These are phyloP conservation scores for Cryphonectria japonica DNA, from an alignment of 2,329 filamentous ascomycete genomes.

Conservation along the genomic window DNA sequence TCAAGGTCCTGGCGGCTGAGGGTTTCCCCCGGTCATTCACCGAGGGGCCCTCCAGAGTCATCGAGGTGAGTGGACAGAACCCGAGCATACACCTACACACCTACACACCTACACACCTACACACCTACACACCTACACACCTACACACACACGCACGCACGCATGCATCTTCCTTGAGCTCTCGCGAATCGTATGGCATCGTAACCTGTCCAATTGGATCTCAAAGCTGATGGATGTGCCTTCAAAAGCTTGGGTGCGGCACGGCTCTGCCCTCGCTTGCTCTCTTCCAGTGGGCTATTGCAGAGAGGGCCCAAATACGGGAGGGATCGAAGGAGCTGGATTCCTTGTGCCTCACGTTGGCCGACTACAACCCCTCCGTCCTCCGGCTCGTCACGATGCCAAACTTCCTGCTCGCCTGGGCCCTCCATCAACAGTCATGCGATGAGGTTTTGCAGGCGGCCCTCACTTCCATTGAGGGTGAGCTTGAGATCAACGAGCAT, in stretches of 20 bases:
- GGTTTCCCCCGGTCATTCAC: constrained; percentile 40
- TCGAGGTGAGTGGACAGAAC: constrained; percentile 53
- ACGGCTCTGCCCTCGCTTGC: constrained; percentile 75
- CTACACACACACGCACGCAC: too few species aligned
- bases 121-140: too few species aligned
- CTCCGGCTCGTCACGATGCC: constrained; percentile 78
- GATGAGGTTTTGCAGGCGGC: constrained; percentile 47
- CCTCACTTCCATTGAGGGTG: constrained; percentile 54
- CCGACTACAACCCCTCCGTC: constrained; percentile 81
- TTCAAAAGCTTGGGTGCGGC: constrained; percentile 71
- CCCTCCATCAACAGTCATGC: constrained; percentile 49
- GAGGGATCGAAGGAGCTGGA: constrained; percentile 27
- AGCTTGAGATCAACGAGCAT: constrained; percentile 65
- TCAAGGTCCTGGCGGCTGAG: constrained; percentile 63
- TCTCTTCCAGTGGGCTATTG: constrained; percentile 64
- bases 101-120: too few species aligned
- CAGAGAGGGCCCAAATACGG: constrained; percentile 22
- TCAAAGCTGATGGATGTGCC: constrained; percentile 30
- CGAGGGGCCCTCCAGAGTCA: constrained; percentile 46
- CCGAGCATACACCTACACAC: background rate
- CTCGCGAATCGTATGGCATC: constrained; percentile 9
- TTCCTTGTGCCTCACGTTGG: constrained; percentile 65
- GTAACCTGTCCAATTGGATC: constrained; percentile 19
- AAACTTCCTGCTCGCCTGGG: constrained; percentile 75
- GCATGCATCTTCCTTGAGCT: background rate